Conservation (phyloP, 441 rosid genomes). For the Populus hybrid region DNA sequence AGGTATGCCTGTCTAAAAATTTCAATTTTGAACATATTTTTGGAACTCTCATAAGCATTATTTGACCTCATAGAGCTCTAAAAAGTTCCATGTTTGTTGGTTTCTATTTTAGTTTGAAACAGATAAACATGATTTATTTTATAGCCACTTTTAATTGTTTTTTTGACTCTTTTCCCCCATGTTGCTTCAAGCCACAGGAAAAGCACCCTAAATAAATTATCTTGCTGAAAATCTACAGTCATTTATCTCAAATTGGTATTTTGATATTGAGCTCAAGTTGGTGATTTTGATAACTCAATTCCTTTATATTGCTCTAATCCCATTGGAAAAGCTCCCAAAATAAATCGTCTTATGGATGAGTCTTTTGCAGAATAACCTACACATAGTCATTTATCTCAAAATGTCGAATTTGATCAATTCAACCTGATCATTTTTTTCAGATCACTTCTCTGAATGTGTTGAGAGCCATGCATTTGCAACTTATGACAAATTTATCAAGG, state of each 20-base stretch:
- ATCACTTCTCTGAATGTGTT: conserved; percentile 95
- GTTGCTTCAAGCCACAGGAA: not conserved
- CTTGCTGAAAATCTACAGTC: not conserved
- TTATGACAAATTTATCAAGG: conserved; percentile 88
- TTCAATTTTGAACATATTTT: not conserved
- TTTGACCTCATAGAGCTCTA: not conserved
- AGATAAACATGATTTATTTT: not conserved
- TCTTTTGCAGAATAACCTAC: not conserved
- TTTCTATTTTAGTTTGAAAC: not conserved
- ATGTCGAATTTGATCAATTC: conserved; percentile 34
- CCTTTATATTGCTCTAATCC: not conserved
- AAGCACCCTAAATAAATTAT: not conserved
- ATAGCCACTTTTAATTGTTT: not conserved
- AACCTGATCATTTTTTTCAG: conserved; percentile 42
- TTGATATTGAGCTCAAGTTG: not conserved
- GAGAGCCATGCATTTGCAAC: conserved; percentile 90
- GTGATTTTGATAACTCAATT: not conserved
- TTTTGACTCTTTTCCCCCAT: not conserved
- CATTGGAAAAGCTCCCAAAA: not conserved
- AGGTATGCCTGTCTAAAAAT: not conserved
- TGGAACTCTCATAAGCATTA: not conserved
- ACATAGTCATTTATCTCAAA: not conserved
- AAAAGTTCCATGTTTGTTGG: not conserved
- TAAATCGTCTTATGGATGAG: not conserved
- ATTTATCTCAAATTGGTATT: not conserved